Conservation (phyloP, 257 asterid genomes). For the Ilex aquifolium region DNA sequence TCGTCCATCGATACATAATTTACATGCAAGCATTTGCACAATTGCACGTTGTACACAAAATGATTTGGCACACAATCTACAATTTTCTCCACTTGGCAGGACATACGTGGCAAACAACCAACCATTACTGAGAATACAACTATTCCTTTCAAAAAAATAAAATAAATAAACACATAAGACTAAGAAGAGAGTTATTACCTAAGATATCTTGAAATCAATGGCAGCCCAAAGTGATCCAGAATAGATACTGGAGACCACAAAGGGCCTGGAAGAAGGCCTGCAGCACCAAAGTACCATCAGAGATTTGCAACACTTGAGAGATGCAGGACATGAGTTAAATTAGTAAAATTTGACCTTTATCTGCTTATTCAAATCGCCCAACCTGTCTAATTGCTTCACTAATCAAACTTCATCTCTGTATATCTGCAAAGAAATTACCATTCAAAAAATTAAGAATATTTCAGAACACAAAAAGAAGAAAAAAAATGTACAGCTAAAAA, state of each 20-base stretch:
- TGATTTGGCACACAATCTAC: too few relatives aligned
- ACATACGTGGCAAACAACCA: too few relatives aligned
- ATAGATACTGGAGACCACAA: slow-evolving; percentile 50
- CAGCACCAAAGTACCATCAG: slow-evolving; percentile 50
- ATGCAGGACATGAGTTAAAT: slow-evolving; percentile 29
- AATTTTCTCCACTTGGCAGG: too few relatives aligned
- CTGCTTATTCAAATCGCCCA: slow-evolving; percentile 45
- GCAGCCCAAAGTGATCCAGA: slow-evolving; percentile 77
- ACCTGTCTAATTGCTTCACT: slow-evolving; percentile 40
- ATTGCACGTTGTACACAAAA: too few relatives aligned
- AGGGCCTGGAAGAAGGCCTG: slow-evolving; percentile 63
- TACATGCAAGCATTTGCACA: too few relatives aligned
- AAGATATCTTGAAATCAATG: slow-evolving; percentile 50
- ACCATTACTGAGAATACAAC: too few relatives aligned
- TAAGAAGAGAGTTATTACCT: slow-evolving; percentile 28
- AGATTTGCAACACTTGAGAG: slow-evolving; percentile 55
- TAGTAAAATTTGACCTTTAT: slow-evolving; percentile 25
- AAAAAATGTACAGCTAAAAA: not conserved
- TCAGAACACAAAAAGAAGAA: not conserved
- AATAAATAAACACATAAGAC: too few relatives aligned
- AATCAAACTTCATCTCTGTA: slow-evolving; percentile 89
- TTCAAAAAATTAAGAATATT: not conserved
- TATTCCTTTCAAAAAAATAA: too few relatives aligned
- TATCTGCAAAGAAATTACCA: slow-evolving; percentile 47
- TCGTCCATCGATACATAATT: too few relatives aligned